phyloP scores from a whole-genome alignment of 83 land plant genomes.

The Thuja plicata region DNA sequence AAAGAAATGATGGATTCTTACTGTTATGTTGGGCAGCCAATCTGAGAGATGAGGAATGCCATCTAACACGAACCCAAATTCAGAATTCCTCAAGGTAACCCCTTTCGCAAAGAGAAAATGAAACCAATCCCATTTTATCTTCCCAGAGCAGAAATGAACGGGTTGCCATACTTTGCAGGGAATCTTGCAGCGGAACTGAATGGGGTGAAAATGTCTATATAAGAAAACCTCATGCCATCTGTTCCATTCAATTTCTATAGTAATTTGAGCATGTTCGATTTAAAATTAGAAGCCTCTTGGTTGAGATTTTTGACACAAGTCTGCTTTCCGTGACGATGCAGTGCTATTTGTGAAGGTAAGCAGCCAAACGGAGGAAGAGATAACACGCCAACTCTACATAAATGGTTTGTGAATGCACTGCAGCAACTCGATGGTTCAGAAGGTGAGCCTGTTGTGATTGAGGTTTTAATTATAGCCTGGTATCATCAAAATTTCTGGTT shows the following conservation, averaged over 20 bases:
- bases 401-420: conserved; percentile 42
- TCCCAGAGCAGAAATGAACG: no score
- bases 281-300: conserved; percentile 9
- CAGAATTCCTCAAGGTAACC: no score
- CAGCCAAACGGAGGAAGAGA: conserved; percentile 21
- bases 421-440: conserved; percentile 66
- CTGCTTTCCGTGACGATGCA: neutral
- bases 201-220: conserved; percentile 15
- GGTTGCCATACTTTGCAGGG: conserved; percentile 13
- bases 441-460: conserved; percentile 23
- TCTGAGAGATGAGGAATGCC: no score
- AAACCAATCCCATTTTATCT: no score
- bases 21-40: no score
- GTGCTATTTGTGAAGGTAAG: conserved; percentile 12
- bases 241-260: neutral
- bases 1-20: no score
- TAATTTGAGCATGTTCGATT: neutral
- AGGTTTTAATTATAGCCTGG: no score
- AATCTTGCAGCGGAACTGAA: conserved; percentile 7
- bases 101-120: no score
- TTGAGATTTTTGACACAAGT: conserved; percentile 13
- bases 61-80: no score
- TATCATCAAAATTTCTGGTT: no score
- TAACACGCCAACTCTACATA: conserved; percentile 30
- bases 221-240: conserved; percentile 17